Conservation (phyloP, 2,329 filamentous ascomycete species). For the Acephala macrosclerotiorum region DNA sequence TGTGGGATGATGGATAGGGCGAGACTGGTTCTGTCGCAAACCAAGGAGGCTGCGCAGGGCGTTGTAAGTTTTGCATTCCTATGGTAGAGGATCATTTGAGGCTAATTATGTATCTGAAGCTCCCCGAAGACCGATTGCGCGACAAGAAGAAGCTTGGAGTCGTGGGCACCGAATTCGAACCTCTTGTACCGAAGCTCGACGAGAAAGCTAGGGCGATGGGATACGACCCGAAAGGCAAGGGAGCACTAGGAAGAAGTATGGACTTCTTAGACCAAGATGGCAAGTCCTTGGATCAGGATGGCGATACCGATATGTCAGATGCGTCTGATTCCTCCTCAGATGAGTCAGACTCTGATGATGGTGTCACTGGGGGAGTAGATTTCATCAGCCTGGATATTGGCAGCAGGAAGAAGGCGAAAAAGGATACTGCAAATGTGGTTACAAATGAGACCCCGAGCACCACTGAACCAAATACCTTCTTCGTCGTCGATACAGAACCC, state of each 20-base stretch:
- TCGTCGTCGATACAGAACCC: conserved; percentile 38
- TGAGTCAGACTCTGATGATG: conserved; percentile 15
- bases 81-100: background rate
- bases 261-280: conserved; percentile 24
- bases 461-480: conserved; percentile 35
- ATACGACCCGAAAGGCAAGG: conserved; percentile 24
- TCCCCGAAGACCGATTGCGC: conserved; percentile 25
- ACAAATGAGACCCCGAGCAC: background rate
- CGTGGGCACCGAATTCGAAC: conserved; percentile 30
- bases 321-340: conserved; percentile 18
- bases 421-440: too few relatives aligned
- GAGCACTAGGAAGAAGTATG: conserved; percentile 16
- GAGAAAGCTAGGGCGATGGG: conserved; percentile 27
- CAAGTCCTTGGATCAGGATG: conserved; percentile 23
- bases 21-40: conserved; percentile 30
- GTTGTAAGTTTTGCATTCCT: conserved; percentile 32
- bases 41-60: conserved; percentile 30
- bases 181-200: conserved; percentile 29
- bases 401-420: conserved; percentile 8
- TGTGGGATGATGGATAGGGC: conserved; percentile 37
- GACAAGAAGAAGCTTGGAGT: conserved; percentile 37
- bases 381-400: conserved; percentile 23
- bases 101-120: conserved; percentile 24
- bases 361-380: conserved; percentile 14
- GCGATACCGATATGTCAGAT: conserved; percentile 31